phyloP scores from a whole-genome alignment of 192 early-diverging fungal species.

The Rhizophagus clarus region DNA sequence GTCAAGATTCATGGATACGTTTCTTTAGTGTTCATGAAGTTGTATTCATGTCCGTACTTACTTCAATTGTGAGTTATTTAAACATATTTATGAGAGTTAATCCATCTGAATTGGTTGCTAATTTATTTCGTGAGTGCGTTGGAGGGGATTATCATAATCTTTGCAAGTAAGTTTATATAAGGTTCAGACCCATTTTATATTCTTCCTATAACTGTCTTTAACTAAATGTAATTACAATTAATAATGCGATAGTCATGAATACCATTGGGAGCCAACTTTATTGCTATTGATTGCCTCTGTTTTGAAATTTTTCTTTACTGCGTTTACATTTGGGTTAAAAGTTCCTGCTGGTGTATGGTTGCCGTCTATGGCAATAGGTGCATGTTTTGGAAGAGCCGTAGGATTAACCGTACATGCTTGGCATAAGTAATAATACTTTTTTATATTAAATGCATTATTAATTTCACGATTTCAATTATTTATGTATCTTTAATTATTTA shows the following conservation, averaged over 20 bases:
- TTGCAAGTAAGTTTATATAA: constrained; percentile 53
- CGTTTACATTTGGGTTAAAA: constrained; percentile 71
- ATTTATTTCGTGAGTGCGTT: constrained; percentile 89
- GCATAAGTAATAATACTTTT: constrained; percentile 46
- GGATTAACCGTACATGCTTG: constrained; percentile 82
- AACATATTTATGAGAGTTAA: constrained; percentile 85
- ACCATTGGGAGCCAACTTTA: constrained; percentile 45
- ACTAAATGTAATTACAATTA: constrained; percentile 6
- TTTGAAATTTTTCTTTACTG: constrained; percentile 65
- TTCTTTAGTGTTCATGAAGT: constrained; percentile 78
- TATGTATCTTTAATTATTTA: constrained; percentile 35
- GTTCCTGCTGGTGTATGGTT: constrained; percentile 85
- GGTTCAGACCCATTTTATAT: neutral
- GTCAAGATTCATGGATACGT: constrained; percentile 73
- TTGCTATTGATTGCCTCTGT: constrained; percentile 62
- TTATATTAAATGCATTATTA: neutral
- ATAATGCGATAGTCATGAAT: constrained; percentile 34
- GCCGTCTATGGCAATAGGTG: constrained; percentile 88
- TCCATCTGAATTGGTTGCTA: constrained; percentile 81
- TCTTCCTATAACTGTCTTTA: neutral
- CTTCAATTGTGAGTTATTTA: constrained; percentile 73
- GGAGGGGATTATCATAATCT: constrained; percentile 54
- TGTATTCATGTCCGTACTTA: constrained; percentile 65
- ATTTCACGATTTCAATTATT: neutral
- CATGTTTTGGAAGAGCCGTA: constrained; percentile 88